Base-by-base conservation (phyloP, 2,329 filamentous ascomycete species). In the Arthrobotrys iridis region DNA sequence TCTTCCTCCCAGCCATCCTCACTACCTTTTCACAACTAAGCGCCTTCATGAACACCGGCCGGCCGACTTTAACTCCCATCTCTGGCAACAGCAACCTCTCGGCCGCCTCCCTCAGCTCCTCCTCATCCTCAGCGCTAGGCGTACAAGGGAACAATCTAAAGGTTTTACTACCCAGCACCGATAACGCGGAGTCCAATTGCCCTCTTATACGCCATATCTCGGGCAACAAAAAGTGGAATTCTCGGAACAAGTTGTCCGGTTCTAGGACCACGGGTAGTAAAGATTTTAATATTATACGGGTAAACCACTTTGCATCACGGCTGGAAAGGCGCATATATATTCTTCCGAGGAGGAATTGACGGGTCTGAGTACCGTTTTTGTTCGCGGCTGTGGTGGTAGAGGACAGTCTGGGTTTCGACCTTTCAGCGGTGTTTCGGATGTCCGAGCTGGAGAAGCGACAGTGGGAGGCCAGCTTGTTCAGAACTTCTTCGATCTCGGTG, bases 271-370 rank as follows among this genome's bases (percentile, higher is more conserved):
- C 73, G 3, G 77, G 78, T 11, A 76, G 59, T 30, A 78, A 22
- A 2, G 72, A 75, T 55, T 79, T 79, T 24, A 80, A 62, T 41
- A 80, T 60, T 18, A 72, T 73, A 24, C 78, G 58, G 18, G 77
- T 78, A n/a, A 79, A 67, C 79, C 79, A 80, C 62, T 79, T 79
- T 6, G 71, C 78, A 67, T 80, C 77, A 22, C 65, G 64, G 28
- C 77, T 77, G 26, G 73, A 77, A 35, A 79, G 35, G 11, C 74
- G 71, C 28, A 46, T 64, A 22, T 77, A 80, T 10, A 79, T 68
- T 22, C 35, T 43, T 13, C 62, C 72, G 4, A 79, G 45, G 41
- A 79, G 40, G 40, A 76, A 55, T 26, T 76, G 55, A 46, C 70
- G 62, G 20, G 37, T 67, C 6, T 46, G 58, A 41, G 45, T 33